These are phyloP conservation scores for Aspergillus fijiensis DNA, from an alignment of 2,329 filamentous ascomycete species.

Conservation along the genomic window DNA sequence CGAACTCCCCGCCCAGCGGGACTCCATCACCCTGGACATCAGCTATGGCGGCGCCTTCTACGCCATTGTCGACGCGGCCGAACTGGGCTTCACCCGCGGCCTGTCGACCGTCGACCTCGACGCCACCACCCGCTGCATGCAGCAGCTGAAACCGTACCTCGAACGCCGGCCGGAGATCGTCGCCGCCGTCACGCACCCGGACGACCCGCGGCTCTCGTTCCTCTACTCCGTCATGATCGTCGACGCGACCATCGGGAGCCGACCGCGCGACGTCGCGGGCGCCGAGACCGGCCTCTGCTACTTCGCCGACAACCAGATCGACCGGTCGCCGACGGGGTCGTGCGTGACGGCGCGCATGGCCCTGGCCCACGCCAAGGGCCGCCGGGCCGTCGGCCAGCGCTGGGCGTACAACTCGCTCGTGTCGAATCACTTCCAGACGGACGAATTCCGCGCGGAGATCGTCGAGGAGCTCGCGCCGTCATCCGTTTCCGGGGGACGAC, in stretches of 20 bases:
- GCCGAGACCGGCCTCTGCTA: conserved; percentile 47
- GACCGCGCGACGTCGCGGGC: conserved; percentile 19
- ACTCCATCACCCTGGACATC: conserved; percentile 35
- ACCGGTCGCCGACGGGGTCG: conserved; percentile 44
- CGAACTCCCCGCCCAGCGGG: conserved; percentile 29
- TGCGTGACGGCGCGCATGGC: conserved; percentile 41
- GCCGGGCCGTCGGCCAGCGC: conserved; percentile 20
- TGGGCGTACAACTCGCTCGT: conserved; percentile 41
- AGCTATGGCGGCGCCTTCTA: conserved; percentile 50
- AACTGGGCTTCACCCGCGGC: conserved; percentile 41
- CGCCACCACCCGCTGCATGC: conserved; percentile 27
- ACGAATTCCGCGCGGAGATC: conserved; percentile 27
- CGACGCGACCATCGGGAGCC: conserved; percentile 24
- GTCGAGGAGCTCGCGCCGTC: conserved; percentile 13
- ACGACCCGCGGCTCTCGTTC: conserved; percentile 34
- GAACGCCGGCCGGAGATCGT: conserved; percentile 21
- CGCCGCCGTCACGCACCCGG: conserved; percentile 28
- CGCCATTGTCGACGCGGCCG: conserved; percentile 35
- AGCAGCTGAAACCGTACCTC: conserved; percentile 19
- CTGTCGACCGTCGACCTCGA: conserved; percentile 33
- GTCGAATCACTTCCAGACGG: conserved; percentile 28
- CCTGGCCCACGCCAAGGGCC: conserved; percentile 34
- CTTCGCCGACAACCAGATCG: conserved; percentile 50
- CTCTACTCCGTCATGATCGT: conserved; percentile 47
- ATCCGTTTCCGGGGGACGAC: neutral